phyloP scores from a whole-genome alignment of 192 early-diverging fungal species.

The Funneliformis mosseae region DNA sequence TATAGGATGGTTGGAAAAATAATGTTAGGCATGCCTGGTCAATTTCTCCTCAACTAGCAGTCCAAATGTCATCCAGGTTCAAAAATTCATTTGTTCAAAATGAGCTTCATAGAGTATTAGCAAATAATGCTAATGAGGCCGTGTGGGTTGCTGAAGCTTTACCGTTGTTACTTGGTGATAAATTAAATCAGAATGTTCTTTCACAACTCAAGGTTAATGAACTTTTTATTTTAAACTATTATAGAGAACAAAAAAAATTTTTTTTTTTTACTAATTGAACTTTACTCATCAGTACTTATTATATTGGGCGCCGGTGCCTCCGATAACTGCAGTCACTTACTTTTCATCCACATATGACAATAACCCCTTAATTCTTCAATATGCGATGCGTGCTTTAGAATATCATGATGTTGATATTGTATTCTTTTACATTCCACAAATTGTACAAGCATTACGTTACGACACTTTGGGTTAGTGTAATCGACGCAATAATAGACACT shows the following conservation, averaged over 20 bases:
- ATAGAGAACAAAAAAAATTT: background rate
- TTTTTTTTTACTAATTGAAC: background rate
- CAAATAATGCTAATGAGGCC: constrained; percentile 63
- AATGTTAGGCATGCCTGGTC: constrained; percentile 83
- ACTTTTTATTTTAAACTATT: background rate
- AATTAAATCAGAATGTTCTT: constrained; percentile 40
- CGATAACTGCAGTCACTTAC: constrained; percentile 85
- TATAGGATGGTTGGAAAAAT: constrained; percentile 71
- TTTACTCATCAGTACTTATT: constrained; percentile 59
- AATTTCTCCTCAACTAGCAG: constrained; percentile 77
- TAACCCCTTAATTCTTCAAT: constrained; percentile 93
- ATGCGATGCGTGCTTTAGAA: constrained; percentile 89
- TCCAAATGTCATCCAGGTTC: constrained; percentile 79
- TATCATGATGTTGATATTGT: constrained; percentile 90
- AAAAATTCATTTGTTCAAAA: constrained; percentile 64
- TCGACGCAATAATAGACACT: background rate
- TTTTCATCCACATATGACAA: constrained; percentile 70
- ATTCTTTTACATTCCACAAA: constrained; percentile 99
- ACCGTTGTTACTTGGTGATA: constrained; percentile 69
- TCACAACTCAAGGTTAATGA: constrained; percentile 39
- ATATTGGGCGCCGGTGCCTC: constrained; percentile 90
- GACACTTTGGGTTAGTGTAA: constrained; percentile 55
- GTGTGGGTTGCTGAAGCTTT: constrained; percentile 76
- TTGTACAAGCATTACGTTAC: constrained; percentile 93
- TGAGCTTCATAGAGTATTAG: constrained; percentile 67